A percentile compares a stretch with the other conserved stretches of the same genome.
Evolutionary conservation across 495 filamentous ascomycete genomes (phyloP).

Genomic region (Rusavskia elegans): DNA sequence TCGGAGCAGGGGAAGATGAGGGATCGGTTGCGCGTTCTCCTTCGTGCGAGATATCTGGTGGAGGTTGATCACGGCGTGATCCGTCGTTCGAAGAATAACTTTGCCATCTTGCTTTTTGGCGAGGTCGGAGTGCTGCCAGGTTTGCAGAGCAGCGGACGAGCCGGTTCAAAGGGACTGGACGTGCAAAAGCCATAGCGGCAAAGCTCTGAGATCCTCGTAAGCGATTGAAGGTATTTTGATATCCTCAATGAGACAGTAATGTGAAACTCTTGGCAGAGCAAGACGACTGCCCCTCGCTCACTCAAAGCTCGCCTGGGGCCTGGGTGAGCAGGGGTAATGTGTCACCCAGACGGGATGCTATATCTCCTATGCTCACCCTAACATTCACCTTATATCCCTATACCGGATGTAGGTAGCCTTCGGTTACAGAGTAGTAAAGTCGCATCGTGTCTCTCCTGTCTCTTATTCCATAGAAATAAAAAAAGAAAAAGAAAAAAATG

Average conservation of each 20-base stretch:
- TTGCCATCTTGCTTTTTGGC: slow-evolving; percentile 25
- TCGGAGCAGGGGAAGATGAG: slow-evolving; percentile 16
- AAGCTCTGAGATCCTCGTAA: background rate
- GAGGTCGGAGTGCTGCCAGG: background rate
- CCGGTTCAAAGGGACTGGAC: slow-evolving; percentile 17
- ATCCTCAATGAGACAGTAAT: background rate
- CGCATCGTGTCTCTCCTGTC: background rate
- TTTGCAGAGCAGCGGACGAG: slow-evolving; percentile 16
- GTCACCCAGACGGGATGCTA: too few species aligned
- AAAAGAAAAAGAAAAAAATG: background rate
- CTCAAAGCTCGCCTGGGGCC: too few species aligned
- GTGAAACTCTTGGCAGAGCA: background rate
- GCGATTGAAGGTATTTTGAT: too few species aligned
- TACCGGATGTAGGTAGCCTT: background rate
- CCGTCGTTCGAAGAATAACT: slow-evolving; percentile 15
- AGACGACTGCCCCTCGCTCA: too few species aligned
- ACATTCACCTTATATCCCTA: too few species aligned
- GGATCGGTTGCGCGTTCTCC: slow-evolving; percentile 8
- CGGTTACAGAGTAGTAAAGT: background rate
- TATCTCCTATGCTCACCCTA: too few species aligned
- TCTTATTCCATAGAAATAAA: slow-evolving; percentile 1
- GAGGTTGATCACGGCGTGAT: slow-evolving; percentile 3
- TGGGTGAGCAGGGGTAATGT: too few species aligned
- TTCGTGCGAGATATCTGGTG: slow-evolving; percentile 3
- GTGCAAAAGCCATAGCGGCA: slow-evolving; percentile 21